phyloP scores from a whole-genome alignment of 345 rosid species.

The Noccaea caerulescens region DNA sequence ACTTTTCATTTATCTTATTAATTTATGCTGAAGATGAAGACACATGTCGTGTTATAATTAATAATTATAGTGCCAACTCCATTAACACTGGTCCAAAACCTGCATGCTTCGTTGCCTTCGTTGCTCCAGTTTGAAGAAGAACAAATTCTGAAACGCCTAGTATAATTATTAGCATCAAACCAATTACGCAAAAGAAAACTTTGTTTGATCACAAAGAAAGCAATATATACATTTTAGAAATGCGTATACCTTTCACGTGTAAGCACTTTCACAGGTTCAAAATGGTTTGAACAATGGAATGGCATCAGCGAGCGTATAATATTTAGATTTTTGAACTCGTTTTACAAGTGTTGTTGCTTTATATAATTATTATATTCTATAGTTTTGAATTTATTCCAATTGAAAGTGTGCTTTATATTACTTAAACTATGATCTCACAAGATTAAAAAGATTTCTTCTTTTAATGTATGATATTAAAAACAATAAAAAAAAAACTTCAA shows the following conservation, averaged over 20 bases:
- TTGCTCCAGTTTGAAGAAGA: slow-evolving; percentile 29
- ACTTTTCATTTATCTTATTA: slow-evolving; percentile 1
- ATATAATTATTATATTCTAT: background rate
- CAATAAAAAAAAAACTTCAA: background rate
- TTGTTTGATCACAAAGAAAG: slow-evolving; percentile 20
- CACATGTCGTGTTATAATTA: slow-evolving; percentile 22
- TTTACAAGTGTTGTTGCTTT: slow-evolving; percentile 18
- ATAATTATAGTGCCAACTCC: slow-evolving; percentile 19
- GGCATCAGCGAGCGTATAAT: slow-evolving; percentile 10
- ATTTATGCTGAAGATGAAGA: slow-evolving; percentile 8
- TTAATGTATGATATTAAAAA: background rate
- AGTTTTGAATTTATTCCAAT: slow-evolving; percentile 7
- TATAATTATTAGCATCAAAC: slow-evolving; percentile 18
- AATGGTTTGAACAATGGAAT: slow-evolving; percentile 26
- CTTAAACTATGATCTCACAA: background rate
- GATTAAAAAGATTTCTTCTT: background rate
- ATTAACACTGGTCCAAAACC: slow-evolving; percentile 19
- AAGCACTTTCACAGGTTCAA: slow-evolving; percentile 32
- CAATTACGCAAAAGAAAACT: slow-evolving; percentile 12
- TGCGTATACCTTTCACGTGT: slow-evolving; percentile 30
- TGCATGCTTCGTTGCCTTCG: slow-evolving; percentile 19
- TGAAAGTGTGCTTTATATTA: background rate
- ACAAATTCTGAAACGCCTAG: slow-evolving; percentile 21
- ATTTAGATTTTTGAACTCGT: slow-evolving; percentile 24
- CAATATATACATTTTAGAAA: slow-evolving; percentile 5